These are phyloP conservation scores for Beauveria brongniartii DNA, from an alignment of 2,329 filamentous ascomycete genomes.

Conservation along the genomic window DNA sequence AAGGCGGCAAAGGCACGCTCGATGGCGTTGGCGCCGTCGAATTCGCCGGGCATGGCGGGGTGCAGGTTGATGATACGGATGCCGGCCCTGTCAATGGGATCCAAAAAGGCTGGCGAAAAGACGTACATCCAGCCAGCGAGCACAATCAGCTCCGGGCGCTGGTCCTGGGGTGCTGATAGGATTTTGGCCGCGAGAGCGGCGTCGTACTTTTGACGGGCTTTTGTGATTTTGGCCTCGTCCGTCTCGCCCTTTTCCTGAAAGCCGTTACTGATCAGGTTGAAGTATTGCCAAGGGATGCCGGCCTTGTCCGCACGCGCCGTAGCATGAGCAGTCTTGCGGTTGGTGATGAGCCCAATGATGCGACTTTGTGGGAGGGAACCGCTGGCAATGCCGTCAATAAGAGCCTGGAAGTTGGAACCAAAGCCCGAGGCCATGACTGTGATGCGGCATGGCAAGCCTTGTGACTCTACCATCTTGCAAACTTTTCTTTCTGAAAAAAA, in stretches of 20 bases:
- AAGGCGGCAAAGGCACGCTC: slow-evolving; percentile 70
- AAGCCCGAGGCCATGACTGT: slow-evolving; percentile 65
- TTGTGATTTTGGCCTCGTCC: slow-evolving; percentile 43
- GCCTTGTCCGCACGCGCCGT: slow-evolving; percentile 36
- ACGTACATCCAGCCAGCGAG: slow-evolving; percentile 88
- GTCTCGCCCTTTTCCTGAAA: slow-evolving; percentile 49
- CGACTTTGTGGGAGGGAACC: slow-evolving; percentile 32
- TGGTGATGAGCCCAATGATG: slow-evolving; percentile 40
- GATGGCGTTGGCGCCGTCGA: slow-evolving; percentile 72
- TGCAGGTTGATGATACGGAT: slow-evolving; percentile 77
- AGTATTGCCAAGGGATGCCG: slow-evolving; percentile 66
- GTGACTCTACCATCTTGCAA: slow-evolving; percentile 2
- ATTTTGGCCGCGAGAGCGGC: slow-evolving; percentile 63
- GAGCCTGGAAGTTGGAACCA: slow-evolving; percentile 71
- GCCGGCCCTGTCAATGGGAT: slow-evolving; percentile 52
- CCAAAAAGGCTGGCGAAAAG: slow-evolving; percentile 60
- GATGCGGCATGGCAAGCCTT: slow-evolving; percentile 36
- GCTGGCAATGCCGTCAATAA: slow-evolving; percentile 42
- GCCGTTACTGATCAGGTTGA: slow-evolving; percentile 72
- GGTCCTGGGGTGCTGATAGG: slow-evolving; percentile 33
- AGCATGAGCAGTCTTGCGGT: slow-evolving; percentile 40
- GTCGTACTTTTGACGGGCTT: slow-evolving; percentile 64
- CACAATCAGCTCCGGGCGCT: slow-evolving; percentile 65
- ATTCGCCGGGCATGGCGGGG: slow-evolving; percentile 49
- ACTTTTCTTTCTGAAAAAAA: neutral